Evolutionary conservation across 352 stramenopile genomes (phyloP), one percentile per base, ranked within the genome.

Genomic region (Blastocystis hominis): DNA sequence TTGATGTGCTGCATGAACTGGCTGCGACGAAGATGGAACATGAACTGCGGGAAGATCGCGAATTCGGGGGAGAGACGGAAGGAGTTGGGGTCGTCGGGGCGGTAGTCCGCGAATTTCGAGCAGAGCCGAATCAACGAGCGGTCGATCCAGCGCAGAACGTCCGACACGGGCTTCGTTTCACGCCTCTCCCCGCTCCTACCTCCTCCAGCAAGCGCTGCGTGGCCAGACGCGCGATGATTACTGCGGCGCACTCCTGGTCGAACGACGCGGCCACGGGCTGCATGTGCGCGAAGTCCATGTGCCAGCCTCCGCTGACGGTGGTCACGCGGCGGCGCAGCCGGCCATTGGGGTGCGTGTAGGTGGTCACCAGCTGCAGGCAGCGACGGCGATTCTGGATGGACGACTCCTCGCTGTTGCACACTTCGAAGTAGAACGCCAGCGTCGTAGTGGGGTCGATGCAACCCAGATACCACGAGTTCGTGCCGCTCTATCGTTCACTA

Each of bases 1-100:
- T 98, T 98, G 90, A 99, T 46, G 98, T 89, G 46, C 89, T 98
- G 97, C 79, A 99, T 91, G 90, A 99, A 99, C 91, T 98, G 96
- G 56, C 95, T 98, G 42, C 97, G 92, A 50, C 97, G 93, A 75
- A 99, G 89, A 92, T 99, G 96, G 91, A 99, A 99, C 93, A 98
- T 98, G 90, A 98, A 98, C 91, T 99, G 97, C 63, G 97, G 97
- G 91, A 98, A 99, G 86, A 99, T 96, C 72, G 93, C 94, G 89
- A 99, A 98, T 92, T 99, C 95, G 30, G 94, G 92, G 64, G 94
- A 94, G 54, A 99, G 91, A 0, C 94, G 93, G 90, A 99, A 99
- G 53, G 92, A 97, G 75, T 92, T 95, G 44, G 96, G 95, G 89
- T 99, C 95, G 90, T 99, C 96, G 89, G 97, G 97, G 86, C 93